Evolutionary conservation across 257 asterid species (phyloP).

Genomic region (Forsythia suspensa): DNA sequence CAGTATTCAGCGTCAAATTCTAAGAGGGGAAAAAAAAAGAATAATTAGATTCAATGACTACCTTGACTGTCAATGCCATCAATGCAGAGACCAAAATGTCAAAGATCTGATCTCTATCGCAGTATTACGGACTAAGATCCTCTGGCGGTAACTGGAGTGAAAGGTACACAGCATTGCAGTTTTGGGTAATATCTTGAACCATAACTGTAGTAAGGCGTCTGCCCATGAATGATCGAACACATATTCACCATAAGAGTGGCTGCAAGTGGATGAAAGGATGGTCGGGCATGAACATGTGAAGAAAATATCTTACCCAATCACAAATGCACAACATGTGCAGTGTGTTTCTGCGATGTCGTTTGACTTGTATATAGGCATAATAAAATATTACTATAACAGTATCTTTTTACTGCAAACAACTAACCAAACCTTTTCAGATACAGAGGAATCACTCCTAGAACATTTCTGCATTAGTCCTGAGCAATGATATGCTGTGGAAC

Average conservation of each 20-base stretch:
- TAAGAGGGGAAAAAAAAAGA: slow-evolving; percentile 9
- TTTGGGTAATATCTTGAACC: slow-evolving; percentile 96
- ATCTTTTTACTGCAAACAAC: slow-evolving; percentile 4
- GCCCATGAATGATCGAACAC: slow-evolving; percentile 99
- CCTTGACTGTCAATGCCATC: slow-evolving; percentile 79
- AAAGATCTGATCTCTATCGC: slow-evolving; percentile 66
- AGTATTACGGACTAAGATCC: slow-evolving; percentile 86
- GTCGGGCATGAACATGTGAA: slow-evolving; percentile 19
- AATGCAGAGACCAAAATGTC: slow-evolving; percentile 84
- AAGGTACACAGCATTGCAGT: slow-evolving; percentile 85
- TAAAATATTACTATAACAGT: background rate
- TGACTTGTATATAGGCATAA: slow-evolving; percentile 5
- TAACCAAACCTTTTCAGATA: slow-evolving; percentile 82
- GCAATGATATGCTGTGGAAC: slow-evolving; percentile 85
- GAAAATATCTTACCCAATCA: slow-evolving; percentile 3
- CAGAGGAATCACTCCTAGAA: slow-evolving; percentile 91
- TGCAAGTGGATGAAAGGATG: slow-evolving; percentile 44
- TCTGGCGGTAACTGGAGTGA: slow-evolving; percentile 91
- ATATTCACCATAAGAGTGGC: slow-evolving; percentile 98
- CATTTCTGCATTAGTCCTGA: slow-evolving; percentile 52
- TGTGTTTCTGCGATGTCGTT: slow-evolving; percentile 3
- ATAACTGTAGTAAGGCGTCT: slow-evolving; percentile 80
- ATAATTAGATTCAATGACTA: slow-evolving; percentile 26
- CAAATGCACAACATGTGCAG: background rate
- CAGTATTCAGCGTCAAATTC: slow-evolving; percentile 6